phyloP scores from a whole-genome alignment of 805 yeast genomes.

The Priceomyces castillae region DNA sequence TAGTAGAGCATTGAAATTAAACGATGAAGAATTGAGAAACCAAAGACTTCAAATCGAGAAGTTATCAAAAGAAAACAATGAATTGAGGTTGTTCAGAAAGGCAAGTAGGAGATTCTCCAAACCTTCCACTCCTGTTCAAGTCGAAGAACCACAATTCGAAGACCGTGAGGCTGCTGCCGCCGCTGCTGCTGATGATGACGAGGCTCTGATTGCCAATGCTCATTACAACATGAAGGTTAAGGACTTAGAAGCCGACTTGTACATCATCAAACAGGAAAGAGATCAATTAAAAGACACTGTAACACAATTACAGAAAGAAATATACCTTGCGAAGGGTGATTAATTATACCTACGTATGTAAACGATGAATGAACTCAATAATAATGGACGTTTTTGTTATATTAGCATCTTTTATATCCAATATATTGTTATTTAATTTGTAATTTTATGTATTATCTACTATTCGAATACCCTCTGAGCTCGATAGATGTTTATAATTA shows the following conservation, averaged over 20 bases:
- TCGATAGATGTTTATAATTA: no score
- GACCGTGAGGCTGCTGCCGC: constrained; percentile 18
- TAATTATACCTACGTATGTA: background rate
- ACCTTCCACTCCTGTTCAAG: constrained; percentile 23
- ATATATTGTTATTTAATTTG: background rate
- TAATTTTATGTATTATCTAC: no score
- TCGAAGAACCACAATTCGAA: constrained; percentile 17
- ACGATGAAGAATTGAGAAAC: constrained; percentile 67
- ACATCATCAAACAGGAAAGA: constrained; percentile 77
- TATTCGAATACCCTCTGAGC: no score
- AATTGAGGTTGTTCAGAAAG: constrained; percentile 52
- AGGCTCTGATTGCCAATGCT: constrained; percentile 36
- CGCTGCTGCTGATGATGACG: constrained; percentile 20
- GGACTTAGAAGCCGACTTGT: constrained; percentile 81
- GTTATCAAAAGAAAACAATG: constrained; percentile 66
- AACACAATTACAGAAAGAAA: constrained; percentile 55
- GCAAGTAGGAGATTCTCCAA: constrained; percentile 38
- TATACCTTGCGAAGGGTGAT: constrained; percentile 25
- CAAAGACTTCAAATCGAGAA: constrained; percentile 55
- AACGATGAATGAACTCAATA: background rate
- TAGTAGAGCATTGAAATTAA: constrained; percentile 66
- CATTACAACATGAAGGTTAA: constrained; percentile 74
- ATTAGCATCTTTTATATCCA: background rate
- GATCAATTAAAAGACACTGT: constrained; percentile 70
- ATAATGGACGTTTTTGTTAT: background rate